Base-by-base conservation (phyloP, 768 basidiomycete genomes). In the Boletus coccyginus region DNA sequence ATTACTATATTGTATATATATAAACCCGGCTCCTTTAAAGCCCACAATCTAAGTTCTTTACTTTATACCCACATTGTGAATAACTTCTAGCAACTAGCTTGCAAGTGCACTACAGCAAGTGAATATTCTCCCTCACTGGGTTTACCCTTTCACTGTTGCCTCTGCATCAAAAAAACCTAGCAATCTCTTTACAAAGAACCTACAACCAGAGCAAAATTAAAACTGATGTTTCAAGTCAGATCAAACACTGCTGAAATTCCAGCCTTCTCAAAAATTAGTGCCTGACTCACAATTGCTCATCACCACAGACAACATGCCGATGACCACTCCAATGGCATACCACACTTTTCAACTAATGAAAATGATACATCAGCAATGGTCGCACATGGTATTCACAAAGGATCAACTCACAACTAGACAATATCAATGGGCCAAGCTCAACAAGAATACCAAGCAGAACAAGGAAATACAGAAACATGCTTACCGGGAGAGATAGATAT, bases 131-230 rank as follows among this genome's bases (percentile, higher is more conserved):
- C n/a, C n/a, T n/a, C n/a, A n/a, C n/a, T n/a, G n/a, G n/a, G n/a
- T n/a, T n/a, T n/a, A n/a, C n/a, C n/a, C n/a, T n/a, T n/a, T n/a
- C n/a, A n/a, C n/a, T n/a, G n/a, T n/a, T n/a, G n/a, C n/a, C n/a
- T n/a, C n/a, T n/a, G n/a, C n/a, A n/a, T n/a, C n/a, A n/a, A n/a
- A n/a, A n/a, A n/a, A n/a, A n/a, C n/a, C n/a, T n/a, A n/a, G n/a
- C n/a, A n/a, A n/a, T n/a, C n/a, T n/a, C n/a, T n/a, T n/a, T n/a
- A n/a, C 76, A 76, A 7, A 76, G 58, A 24, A 72, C 60, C 77
- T 77, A 78, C 9, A 77, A 29, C 2, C 74, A 71, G n/a, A 77
- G 62, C 36, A 78, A 59, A 12, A 78, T 63, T 19, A 77, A 66
- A 54, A 76, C 77, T 77, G 24, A 40, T 1, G 14, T 52, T 47